Evolutionary conservation across 2,329 filamentous ascomycete species (phyloP).

Genomic region (Stemphylium vesicarium): DNA sequence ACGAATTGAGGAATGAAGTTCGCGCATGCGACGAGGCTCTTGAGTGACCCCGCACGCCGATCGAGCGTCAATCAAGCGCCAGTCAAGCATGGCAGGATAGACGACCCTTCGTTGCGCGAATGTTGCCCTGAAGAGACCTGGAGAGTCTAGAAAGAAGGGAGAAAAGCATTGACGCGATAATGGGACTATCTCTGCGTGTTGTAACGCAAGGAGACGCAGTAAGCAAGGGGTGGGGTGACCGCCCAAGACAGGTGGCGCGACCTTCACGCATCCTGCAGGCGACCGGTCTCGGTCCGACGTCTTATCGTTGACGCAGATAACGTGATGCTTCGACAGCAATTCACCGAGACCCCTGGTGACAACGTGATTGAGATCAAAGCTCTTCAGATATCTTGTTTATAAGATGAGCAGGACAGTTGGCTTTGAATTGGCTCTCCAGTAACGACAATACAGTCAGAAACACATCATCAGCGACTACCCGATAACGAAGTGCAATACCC

Average conservation of each 20-base stretch:
- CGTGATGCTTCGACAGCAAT: constrained; percentile 15
- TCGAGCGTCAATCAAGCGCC: neutral
- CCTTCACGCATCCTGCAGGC: constrained; percentile 17
- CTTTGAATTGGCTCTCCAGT: neutral
- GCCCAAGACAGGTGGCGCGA: constrained; percentile 28
- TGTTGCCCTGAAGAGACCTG: neutral
- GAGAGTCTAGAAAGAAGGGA: neutral
- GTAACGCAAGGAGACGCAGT: neutral
- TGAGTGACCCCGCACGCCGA: constrained; percentile 15
- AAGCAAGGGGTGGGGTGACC: constrained; percentile 25
- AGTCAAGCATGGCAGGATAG: neutral
- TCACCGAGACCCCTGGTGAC: constrained; percentile 2
- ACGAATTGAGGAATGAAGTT: neutral
- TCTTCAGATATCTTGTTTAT: constrained; percentile 2
- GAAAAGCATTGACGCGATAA: too few species aligned
- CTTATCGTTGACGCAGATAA: constrained; percentile 16
- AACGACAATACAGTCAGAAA: neutral
- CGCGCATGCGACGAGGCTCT: neutral
- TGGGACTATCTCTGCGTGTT: neutral
- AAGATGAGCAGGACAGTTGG: neutral
- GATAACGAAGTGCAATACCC: neutral
- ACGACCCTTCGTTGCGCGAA: neutral
- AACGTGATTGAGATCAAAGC: constrained; percentile 21
- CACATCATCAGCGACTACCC: neutral
- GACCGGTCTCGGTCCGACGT: constrained; percentile 13